Conservation (phyloP, 2,329 filamentous ascomycete species). For the Aspergillus fischeri region DNA sequence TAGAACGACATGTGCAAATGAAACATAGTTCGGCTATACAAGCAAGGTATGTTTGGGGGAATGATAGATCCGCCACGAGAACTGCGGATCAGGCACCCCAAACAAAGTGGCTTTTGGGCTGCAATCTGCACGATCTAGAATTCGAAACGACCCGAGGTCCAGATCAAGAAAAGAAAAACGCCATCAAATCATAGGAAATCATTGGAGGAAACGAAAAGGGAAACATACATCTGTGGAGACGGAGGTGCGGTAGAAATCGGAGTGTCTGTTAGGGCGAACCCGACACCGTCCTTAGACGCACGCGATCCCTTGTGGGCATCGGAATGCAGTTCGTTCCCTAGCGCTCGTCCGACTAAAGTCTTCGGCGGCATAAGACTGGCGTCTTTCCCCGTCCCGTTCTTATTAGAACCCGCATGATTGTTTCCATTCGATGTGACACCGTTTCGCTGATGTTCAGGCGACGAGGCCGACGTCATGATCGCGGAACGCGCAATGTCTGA, state of each 20-base stretch:
- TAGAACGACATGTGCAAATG: background rate
- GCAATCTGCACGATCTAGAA: conserved; percentile 7
- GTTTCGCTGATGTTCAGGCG: conserved; percentile 19
- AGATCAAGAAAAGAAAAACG: conserved; percentile 4
- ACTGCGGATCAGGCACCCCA: conserved; percentile 1
- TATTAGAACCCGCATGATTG: background rate
- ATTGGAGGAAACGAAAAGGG: conserved; percentile 8
- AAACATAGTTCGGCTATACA: conserved; percentile 1
- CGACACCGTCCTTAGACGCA: conserved; percentile 45
- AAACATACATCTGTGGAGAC: conserved; percentile 58
- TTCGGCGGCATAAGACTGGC: conserved; percentile 34
- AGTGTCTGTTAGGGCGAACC: conserved; percentile 58
- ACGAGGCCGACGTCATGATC: conserved; percentile 42
- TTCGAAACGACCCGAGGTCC: conserved; percentile 1
- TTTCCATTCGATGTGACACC: conserved; percentile 17
- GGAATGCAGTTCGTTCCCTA: conserved; percentile 39
- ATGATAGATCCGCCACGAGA: conserved; percentile 5
- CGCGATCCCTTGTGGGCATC: conserved; percentile 34
- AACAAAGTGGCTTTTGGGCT: background rate
- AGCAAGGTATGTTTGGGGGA: background rate
- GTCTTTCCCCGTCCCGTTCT: conserved; percentile 25
- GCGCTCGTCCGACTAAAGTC: conserved; percentile 39
- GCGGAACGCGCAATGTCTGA: conserved; percentile 48
- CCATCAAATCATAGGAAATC: conserved; percentile 14
- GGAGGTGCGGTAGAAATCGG: conserved; percentile 59